A percentile compares a stretch with the other conserved stretches of the same genome.
Conservation (phyloP, 495 filamentous ascomycete species). For the Evansstolkia leycettana region DNA sequence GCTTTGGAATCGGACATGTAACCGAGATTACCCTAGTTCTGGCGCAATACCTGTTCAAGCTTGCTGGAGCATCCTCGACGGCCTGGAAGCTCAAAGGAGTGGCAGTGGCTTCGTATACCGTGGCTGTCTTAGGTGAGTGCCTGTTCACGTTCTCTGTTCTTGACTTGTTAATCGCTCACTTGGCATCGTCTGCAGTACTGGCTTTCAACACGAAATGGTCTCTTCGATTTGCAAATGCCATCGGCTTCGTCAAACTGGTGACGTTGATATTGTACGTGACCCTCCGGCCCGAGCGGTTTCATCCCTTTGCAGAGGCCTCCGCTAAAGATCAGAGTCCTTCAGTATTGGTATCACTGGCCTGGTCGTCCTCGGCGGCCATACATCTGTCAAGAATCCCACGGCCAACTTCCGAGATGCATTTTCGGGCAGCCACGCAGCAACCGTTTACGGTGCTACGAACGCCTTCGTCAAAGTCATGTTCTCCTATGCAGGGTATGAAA, state of each 20-base stretch:
- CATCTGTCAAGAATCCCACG: slow-evolving; percentile 39
- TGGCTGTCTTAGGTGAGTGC: slow-evolving; percentile 31
- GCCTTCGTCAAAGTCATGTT: slow-evolving; percentile 53
- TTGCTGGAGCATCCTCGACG: slow-evolving; percentile 31
- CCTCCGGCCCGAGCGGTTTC: too few relatives aligned
- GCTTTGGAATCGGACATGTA: neutral
- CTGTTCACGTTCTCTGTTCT: neutral
- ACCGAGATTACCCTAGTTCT: slow-evolving; percentile 20
- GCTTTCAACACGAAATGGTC: slow-evolving; percentile 43
- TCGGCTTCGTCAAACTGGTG: slow-evolving; percentile 42
- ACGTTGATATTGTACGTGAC: slow-evolving; percentile 36
- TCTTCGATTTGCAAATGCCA: slow-evolving; percentile 38
- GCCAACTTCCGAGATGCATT: slow-evolving; percentile 49
- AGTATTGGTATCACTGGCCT: slow-evolving; percentile 45
- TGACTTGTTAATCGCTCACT: neutral
- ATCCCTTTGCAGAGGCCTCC: too few relatives aligned
- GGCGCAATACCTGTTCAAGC: slow-evolving; percentile 42
- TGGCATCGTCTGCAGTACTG: slow-evolving; percentile 23
- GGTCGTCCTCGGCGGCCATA: slow-evolving; percentile 48
- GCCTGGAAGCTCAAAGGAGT: slow-evolving; percentile 52
- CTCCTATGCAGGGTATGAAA: slow-evolving; percentile 48
- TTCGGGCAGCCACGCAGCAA: slow-evolving; percentile 30
- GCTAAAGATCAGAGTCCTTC: too few relatives aligned
- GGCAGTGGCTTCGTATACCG: slow-evolving; percentile 45
- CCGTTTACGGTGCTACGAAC: slow-evolving; percentile 43